Conservation (phyloP, 2,329 filamentous ascomycete genomes). For the Stylonectria norvegica region DNA sequence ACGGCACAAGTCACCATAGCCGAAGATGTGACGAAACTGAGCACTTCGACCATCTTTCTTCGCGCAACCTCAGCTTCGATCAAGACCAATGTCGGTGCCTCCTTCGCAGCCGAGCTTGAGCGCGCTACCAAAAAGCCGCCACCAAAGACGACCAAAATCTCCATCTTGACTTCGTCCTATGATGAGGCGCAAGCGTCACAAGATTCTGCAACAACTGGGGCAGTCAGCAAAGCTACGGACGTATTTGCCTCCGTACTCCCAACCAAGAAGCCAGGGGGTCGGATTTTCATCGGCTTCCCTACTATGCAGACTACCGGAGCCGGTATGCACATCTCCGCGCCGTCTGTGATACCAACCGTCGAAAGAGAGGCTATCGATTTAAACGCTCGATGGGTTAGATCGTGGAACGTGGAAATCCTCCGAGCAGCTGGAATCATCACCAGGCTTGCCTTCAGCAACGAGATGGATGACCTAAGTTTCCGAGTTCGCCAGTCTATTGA, state of each 20-base stretch:
- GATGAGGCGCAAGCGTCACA: slow-evolving; percentile 71
- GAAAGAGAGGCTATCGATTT: slow-evolving; percentile 96
- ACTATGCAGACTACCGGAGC: slow-evolving; percentile 96
- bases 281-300: slow-evolving; percentile 96
- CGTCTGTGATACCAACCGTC: slow-evolving; percentile 93
- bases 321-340: slow-evolving; percentile 90
- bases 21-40: slow-evolving; percentile 68
- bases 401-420: slow-evolving; percentile 93
- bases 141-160: slow-evolving; percentile 79
- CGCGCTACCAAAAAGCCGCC: slow-evolving; percentile 96
- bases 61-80: slow-evolving; percentile 82
- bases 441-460: slow-evolving; percentile 79
- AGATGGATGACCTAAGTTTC: slow-evolving; percentile 73
- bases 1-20: slow-evolving; percentile 58
- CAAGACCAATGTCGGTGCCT: slow-evolving; percentile 67
- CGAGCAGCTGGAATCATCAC: slow-evolving; percentile 87
- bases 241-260: slow-evolving; percentile 90
- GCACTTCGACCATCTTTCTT: slow-evolving; percentile 79
- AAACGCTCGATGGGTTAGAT: slow-evolving; percentile 90
- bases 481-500: slow-evolving; percentile 51
- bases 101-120: slow-evolving; percentile 81
- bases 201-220: slow-evolving; percentile 40
- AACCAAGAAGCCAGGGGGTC: slow-evolving; percentile 73
- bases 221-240: slow-evolving; percentile 60
- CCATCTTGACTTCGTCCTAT: slow-evolving; percentile 87